These are phyloP conservation scores for Cetradonia linearis DNA, from an alignment of 495 filamentous ascomycete species.

Conservation along the genomic window DNA sequence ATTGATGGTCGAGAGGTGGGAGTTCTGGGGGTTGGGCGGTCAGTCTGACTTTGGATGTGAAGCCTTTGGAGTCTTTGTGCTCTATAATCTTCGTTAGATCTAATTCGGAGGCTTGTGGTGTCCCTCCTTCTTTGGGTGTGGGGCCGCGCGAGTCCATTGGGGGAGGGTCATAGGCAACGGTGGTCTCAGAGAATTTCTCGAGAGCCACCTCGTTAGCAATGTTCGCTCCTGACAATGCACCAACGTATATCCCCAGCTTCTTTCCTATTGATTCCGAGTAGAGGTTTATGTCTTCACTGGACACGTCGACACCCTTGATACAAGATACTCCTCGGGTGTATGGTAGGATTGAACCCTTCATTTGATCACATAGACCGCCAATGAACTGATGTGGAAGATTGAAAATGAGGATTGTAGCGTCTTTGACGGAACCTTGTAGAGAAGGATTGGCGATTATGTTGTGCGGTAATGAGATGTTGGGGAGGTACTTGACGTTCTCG, in stretches of 20 bases:
- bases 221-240: conserved; percentile 91
- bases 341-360: conserved; percentile 80
- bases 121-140: conserved; percentile 49
- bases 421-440: conserved; percentile 66
- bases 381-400: conserved; percentile 99
- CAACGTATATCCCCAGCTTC: conserved; percentile 89
- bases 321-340: conserved; percentile 92
- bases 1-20: conserved; percentile 67
- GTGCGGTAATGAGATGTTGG: conserved; percentile 66
- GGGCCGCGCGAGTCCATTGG: conserved; percentile 65
- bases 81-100: conserved; percentile 50
- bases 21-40: conserved; percentile 67
- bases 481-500: conserved; percentile 97
- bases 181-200: conserved; percentile 95
- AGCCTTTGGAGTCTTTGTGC: conserved; percentile 54
- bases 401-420: conserved; percentile 84
- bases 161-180: conserved; percentile 90
- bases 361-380: conserved; percentile 67
- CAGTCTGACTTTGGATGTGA: conserved; percentile 53
- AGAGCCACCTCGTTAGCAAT: conserved; percentile 90
- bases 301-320: conserved; percentile 95
- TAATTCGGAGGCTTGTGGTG: conserved; percentile 43
- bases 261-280: conserved; percentile 93
- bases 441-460: conserved; percentile 90
- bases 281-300: conserved; percentile 66